Evolutionary conservation across 2,329 filamentous ascomycete species (phyloP), one percentile per base, ranked within the genome.

Genomic region (Aspergillus pseudoviridinutans): DNA sequence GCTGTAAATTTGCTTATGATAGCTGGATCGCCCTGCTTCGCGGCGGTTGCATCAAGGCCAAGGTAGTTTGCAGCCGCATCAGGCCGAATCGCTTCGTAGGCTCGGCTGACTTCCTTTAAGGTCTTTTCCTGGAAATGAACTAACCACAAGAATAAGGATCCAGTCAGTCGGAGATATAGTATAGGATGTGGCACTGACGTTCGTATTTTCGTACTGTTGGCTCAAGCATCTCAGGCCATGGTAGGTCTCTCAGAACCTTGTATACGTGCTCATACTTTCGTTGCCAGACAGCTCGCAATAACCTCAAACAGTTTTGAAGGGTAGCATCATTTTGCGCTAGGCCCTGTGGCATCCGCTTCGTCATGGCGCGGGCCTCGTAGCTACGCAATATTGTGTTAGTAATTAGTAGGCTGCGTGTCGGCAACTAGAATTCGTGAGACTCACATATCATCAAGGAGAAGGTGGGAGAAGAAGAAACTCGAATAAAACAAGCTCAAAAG

Each of bases 81-180:
- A 29, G 73, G 70, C 54, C 74, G 64, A 55, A 77, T 76, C 5
- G 74, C 70, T 59, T 73, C 71, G 61, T 75, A 77, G n/a, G 71
- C 70, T 53, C 61, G 66, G 63, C 73, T 76, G 57, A 76, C 63
- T 54, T 73, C 70, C 44, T 68, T 68, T 57, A 76, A 64, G 9
- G 74, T 71, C 46, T 72, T 74, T 55, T 75, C 67, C 61, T 74
- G 69, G 56, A 74, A 76, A 56, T 74, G 70, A 41, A 58, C 74
- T 77, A 52, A 3, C 47, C 3, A 20, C 3, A 24, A 7, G 12
- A 42, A 59, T 44, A 64, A 56, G 22, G 47, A 17, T 10, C 1
- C 24, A 35, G 27, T 25, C n/a, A 17, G 4, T 6, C 14, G 5
- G 12, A 8, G 22, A 14, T 24, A 24, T 29, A 27, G 28, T 32